Evolutionary conservation across 768 basidiomycete species (phyloP).

Genomic region (Mycena epipterygia): DNA sequence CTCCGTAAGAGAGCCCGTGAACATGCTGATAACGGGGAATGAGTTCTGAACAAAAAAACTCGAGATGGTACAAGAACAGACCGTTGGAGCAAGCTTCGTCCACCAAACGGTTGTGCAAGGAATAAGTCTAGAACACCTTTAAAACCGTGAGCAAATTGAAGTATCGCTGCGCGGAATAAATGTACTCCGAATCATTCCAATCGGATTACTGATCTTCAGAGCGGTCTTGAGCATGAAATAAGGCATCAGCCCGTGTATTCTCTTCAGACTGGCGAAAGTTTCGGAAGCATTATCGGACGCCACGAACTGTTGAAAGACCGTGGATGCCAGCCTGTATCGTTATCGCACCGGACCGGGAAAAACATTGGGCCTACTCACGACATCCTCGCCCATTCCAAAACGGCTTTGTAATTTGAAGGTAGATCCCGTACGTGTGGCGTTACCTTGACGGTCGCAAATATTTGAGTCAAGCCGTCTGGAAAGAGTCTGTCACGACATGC

Average conservation of each 20-base stretch:
- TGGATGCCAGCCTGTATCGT: slow-evolving; percentile 85
- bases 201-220: slow-evolving; percentile 93
- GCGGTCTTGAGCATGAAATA: slow-evolving; percentile 97
- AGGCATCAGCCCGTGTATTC: slow-evolving; percentile 96
- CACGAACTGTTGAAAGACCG: slow-evolving; percentile 95
- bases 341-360: slow-evolving; percentile 7
- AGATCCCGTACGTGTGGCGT: slow-evolving; percentile 83
- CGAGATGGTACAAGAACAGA: slow-evolving; percentile 43
- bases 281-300: slow-evolving; percentile 95
- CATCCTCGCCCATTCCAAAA: slow-evolving; percentile 96
- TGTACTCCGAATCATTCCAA: slow-evolving; percentile 93
- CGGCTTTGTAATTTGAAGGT: slow-evolving; percentile 88
- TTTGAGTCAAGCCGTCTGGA: slow-evolving; percentile 87
- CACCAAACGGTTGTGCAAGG: slow-evolving; percentile 97
- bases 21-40: slow-evolving; percentile 75
- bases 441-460: slow-evolving; percentile 91
- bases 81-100: slow-evolving; percentile 92
- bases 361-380: slow-evolving; percentile 71
- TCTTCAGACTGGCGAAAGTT: slow-evolving; percentile 87
- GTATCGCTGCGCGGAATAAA: background rate
- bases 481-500: background rate
- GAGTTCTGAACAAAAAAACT: background rate
- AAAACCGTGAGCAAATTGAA: slow-evolving; percentile 27
- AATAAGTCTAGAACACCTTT: slow-evolving; percentile 90
- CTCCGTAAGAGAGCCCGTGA: slow-evolving; percentile 91